Percentiles rank a stretch among this genome's conserved stretches.
Conservation (phyloP, 2,329 filamentous ascomycete genomes). For the Cladosporium oxysporum region DNA sequence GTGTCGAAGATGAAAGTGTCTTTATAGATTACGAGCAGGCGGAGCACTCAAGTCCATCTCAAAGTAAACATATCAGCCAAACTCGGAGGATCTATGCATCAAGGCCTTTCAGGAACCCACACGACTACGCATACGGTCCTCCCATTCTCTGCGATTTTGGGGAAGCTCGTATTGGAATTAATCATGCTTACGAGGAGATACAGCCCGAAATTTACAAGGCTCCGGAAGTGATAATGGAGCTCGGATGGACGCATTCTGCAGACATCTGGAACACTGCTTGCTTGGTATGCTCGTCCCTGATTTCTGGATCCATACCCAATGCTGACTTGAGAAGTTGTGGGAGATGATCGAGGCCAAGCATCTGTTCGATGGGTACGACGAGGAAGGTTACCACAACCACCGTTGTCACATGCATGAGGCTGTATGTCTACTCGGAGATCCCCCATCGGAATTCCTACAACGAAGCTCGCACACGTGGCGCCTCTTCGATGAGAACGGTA, state of each 20-base stretch:
- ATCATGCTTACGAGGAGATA: not conserved
- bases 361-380: not conserved
- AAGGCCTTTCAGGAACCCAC: not conserved
- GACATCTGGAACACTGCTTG: constrained; percentile 11
- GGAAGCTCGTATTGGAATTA: not conserved
- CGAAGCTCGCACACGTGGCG: not conserved
- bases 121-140: not conserved
- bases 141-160: not conserved
- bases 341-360: not conserved
- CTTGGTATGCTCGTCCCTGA: not conserved
- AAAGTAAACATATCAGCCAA: not conserved
- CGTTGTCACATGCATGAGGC: not conserved
- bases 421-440: not conserved
- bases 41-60: not conserved
- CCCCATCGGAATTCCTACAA: not conserved
- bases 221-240: not conserved
- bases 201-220: not conserved
- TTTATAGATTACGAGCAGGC: not conserved
- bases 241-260: not conserved
- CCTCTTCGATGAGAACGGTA: not conserved
- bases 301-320: not conserved
- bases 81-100: not conserved
- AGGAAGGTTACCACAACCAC: not conserved
- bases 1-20: not conserved
- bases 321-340: not conserved